Evolutionary conservation across 1,284 basidiomycete genomes (phyloP), one percentile per base, ranked within the genome.

Genomic region (Boletus smithii): DNA sequence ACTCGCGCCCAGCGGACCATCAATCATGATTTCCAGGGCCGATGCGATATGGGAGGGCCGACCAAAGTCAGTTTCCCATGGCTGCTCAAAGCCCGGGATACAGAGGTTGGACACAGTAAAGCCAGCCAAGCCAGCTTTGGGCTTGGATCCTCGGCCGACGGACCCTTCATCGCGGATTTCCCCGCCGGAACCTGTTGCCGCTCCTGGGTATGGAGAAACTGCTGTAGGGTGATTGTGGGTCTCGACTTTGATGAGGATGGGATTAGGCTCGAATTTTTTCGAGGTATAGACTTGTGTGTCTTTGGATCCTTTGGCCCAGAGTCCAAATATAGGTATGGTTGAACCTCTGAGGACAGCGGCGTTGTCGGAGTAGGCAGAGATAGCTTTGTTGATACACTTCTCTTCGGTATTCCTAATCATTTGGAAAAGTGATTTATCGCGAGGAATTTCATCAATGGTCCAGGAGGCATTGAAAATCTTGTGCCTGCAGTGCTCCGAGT

Each of bases 161-260:
- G 95, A 90, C 33, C 95, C 97, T 70, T 99, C 95, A 68, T 99
- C 95, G 48, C 95, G 83, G 59, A 99, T 99, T 71, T 99, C 95
- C 26, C 95, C 95, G 17, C 97, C 95, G 1, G 95, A 97, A 23
- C 95, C 95, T 3, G 95, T 99, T 1, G 95, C 95, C 0, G 97
- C 95, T 34, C 95, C 95, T 5, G 95, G 93, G 68, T 90, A 99
- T 0, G 97, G 97, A 4, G 95, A 99, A 11, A 99, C 94, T 5
- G 95, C 97, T 4, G 95, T 99, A 2, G 97, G 95, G 65, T 99
- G 97, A 68, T 99, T 99, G 70, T 99, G 95, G 8, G 97, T 99
- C 71, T 99, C 97, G 50, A 99, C 97, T 72, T 99, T 99, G 74
- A 95, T 85, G 32, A 99, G 79, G 53, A 99, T 89, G 9, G 85